A percentile compares a stretch with the other conserved stretches of the same genome.
phyloP scores from a whole-genome alignment of 495 filamentous ascomycete species.

The Lichenothelia convexa region DNA sequence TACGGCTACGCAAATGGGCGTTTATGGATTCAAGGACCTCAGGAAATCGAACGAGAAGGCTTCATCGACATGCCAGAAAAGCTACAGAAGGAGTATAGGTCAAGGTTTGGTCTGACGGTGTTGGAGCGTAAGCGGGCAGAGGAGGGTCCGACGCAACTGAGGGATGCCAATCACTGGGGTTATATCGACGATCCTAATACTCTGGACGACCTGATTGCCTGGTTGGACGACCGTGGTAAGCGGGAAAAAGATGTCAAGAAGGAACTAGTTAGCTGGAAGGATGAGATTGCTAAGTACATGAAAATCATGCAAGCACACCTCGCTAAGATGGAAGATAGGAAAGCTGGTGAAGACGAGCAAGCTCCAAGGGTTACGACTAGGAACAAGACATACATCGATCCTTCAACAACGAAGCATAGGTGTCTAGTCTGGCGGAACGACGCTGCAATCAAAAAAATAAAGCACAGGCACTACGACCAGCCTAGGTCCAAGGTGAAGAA shows the following conservation, averaged over 20 bases:
- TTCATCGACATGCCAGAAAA: conserved; percentile 61
- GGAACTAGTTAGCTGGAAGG: conserved; percentile 59
- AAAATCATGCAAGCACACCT: conserved; percentile 55
- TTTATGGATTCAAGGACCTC: conserved; percentile 90
- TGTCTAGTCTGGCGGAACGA: conserved; percentile 74
- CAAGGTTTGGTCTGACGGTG: conserved; percentile 58
- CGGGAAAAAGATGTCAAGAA: conserved; percentile 74
- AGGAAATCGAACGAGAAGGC: conserved; percentile 71
- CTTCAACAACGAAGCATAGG: conserved; percentile 33
- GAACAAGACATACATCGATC: conserved; percentile 46
- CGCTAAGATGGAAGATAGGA: conserved; percentile 28
- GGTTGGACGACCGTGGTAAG: conserved; percentile 70
- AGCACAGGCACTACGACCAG: conserved; percentile 66
- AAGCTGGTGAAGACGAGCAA: conserved; percentile 33
- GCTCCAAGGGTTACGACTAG: conserved; percentile 56
- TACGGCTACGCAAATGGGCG: conserved; percentile 86
- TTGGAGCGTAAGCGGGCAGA: conserved; percentile 72
- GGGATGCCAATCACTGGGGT: conserved; percentile 68
- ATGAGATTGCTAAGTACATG: conserved; percentile 68
- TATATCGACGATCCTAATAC: conserved; percentile 67
- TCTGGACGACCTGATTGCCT: conserved; percentile 60
- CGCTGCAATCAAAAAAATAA: conserved; percentile 53
- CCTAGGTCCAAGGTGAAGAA: conserved; percentile 50
- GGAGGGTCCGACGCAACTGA: conserved; percentile 65
- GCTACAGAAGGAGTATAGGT: conserved; percentile 39